Conservation (phyloP, 306 rosid species). For the Phaseolus lunatus region DNA sequence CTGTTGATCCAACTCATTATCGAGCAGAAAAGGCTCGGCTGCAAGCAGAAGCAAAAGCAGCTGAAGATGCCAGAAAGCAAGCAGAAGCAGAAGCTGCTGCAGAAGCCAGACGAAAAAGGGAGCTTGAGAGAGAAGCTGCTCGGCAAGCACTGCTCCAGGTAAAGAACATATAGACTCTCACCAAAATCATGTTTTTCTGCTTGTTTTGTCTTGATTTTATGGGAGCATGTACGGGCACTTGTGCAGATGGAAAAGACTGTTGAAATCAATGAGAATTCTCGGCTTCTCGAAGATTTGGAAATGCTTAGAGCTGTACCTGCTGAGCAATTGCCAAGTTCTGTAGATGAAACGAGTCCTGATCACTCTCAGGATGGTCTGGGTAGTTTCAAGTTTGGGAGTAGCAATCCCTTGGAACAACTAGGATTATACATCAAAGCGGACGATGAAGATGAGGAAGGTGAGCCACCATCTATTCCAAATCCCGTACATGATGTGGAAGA, state of each 20-base stretch:
- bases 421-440: slow-evolving; percentile 82
- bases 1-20: slow-evolving; percentile 29
- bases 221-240: slow-evolving; percentile 41
- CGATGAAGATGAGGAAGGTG: slow-evolving; percentile 82
- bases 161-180: slow-evolving; percentile 35
- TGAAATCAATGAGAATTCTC: slow-evolving; percentile 81
- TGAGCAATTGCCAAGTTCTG: slow-evolving; percentile 69
- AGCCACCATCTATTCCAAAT: slow-evolving; percentile 54
- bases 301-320: slow-evolving; percentile 72
- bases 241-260: slow-evolving; percentile 89
- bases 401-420: slow-evolving; percentile 78
- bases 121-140: slow-evolving; percentile 89
- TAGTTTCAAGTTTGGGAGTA: slow-evolving; percentile 72
- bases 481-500: slow-evolving; percentile 75
- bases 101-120: slow-evolving; percentile 82
- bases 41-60: slow-evolving; percentile 90
- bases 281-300: slow-evolving; percentile 79
- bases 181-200: slow-evolving; percentile 1
- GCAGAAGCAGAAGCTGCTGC: slow-evolving; percentile 85
- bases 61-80: slow-evolving; percentile 75
- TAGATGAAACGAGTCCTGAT: slow-evolving; percentile 75
- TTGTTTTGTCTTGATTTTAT: slow-evolving; percentile 41
- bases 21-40: slow-evolving; percentile 79
- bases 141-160: slow-evolving; percentile 83
- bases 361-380: slow-evolving; percentile 72